Base-by-base conservation (phyloP, 225 moss, liverwort and hornwort species). In the Climacium dendroides region DNA sequence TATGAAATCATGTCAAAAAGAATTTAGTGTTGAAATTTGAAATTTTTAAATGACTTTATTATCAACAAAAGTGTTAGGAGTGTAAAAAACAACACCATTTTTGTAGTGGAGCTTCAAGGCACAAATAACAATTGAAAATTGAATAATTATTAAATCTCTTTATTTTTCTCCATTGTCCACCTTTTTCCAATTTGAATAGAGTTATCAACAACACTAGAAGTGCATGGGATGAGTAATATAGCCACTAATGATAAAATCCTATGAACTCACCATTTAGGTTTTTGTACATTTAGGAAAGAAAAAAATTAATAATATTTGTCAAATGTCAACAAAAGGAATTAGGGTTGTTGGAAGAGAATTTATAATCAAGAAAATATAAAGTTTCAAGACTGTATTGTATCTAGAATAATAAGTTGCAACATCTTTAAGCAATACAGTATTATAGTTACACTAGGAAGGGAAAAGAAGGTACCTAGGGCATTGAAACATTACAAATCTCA, bases 251-350 rank as follows among this genome's bases (percentile, higher is more conserved):
- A 52, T 11, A 52, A 13, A 74, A 52, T 34, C 22, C 3, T 23
- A 52, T 8, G 0, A 75, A 35, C 5, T n/a, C n/a, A n/a, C n/a
- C n/a, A 0, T 58, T 57, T 13, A 19, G 7, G 0, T 7, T 39
- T 28, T 39, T 78, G 18, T 26, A 26, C 7, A 37, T 28, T 57
- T 39, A 29, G 13, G 1, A 79, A 41, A 79, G 39, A 37, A 5
- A 79, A 18, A 19, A 19, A 41, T 6, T 58, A 2, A 58, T 29
- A 19, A 5, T 28, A 19, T 8, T 39, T 59, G 7, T 41, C 5
- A 41, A 29, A 26, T 59, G 7, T 41, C 5, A 41, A 29, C 2
- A 4, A 58, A 28, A 19, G 4, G 0, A 41, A 41, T 41, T 13
- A 39, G 2, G 3, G 0, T 26, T 79, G 1, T 39, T 79, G 2